phyloP scores from a whole-genome alignment of 306 rosid species.

The Lathyrus sativus region DNA sequence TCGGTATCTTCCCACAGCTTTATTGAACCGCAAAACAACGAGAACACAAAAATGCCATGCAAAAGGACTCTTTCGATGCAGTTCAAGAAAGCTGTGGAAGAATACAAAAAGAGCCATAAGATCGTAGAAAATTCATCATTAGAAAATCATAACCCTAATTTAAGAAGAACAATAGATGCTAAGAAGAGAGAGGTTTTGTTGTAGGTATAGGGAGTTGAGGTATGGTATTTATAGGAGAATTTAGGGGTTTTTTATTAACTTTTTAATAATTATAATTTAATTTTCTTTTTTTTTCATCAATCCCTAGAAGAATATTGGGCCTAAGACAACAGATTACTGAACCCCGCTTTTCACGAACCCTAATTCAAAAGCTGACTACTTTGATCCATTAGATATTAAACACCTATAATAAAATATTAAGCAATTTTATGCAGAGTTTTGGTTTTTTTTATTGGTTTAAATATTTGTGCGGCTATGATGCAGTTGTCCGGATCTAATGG shows the following conservation, averaged over 20 bases:
- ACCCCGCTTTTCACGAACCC: constrained; percentile 47
- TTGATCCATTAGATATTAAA: constrained; percentile 47
- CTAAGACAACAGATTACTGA: constrained; percentile 58
- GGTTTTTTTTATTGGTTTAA: constrained; percentile 12
- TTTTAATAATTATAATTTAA: constrained; percentile 3
- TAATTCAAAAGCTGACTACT: constrained; percentile 65
- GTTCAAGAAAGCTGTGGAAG: constrained; percentile 99
- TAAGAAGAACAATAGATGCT: constrained; percentile 30
- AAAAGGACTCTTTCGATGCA: constrained; percentile 64
- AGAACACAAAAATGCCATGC: constrained; percentile 40
- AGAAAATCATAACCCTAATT: constrained; percentile 41
- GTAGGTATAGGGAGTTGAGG: constrained; percentile 53
- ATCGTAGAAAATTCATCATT: constrained; percentile 33
- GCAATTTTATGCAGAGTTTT: constrained; percentile 5
- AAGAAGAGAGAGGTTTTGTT: constrained; percentile 24
- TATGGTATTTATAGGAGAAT: constrained; percentile 65
- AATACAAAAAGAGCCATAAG: constrained; percentile 78
- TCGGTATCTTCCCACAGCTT: constrained; percentile 99
- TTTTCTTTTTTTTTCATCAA: constrained; percentile 46
- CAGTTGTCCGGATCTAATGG: constrained; percentile 71
- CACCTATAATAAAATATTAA: constrained; percentile 28
- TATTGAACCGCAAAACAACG: constrained; percentile 87
- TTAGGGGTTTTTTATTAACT: constrained; percentile 32
- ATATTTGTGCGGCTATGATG: constrained; percentile 67
- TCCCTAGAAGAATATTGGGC: constrained; percentile 99